Base-by-base conservation (phyloP, 345 rosid genomes). In the Melaleuca quinquenervia region DNA sequence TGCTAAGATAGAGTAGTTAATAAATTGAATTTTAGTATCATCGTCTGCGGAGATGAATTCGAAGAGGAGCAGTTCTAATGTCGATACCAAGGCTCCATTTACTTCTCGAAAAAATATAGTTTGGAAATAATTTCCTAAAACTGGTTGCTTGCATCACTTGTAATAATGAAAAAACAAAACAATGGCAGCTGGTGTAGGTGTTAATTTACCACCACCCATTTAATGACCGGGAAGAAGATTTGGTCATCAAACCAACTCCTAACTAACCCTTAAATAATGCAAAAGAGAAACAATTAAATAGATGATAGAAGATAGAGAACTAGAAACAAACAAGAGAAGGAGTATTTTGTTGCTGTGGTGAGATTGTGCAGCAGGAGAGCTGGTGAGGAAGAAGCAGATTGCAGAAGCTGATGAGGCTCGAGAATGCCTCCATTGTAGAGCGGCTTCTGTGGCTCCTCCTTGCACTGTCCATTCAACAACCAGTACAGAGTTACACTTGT, bases 401-500 rank as follows among this genome's bases (percentile, higher is more conserved):
- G 50, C 27, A 52, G 62, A 6, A 15, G 45, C 36, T 56, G 41
- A 22, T 52, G n/a, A 78, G 26, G 88, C 83, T 88, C 90, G 14
- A 97, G 91, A 32, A 95, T 91, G 70, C 99, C 99, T 91, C 98
- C 98, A 84, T 87, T 86, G 90, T 95, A 94, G 0, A 96, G 94
- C 29, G 98, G 91, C 75, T 86, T 76, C 89, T 94, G 96, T 70
- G 98, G 94, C 56, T 82, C 84, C 48, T 51, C 85, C 91, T 90
- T 93, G 82, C 98, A 96, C 98, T 96, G 96, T 86, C 84, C 56
- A 84, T 86, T 58, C 78, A 80, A 51, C 49, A 87, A 80, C 20
- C 78, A 48, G 58, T 9, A 16, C 64, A 84, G 26, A 22, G 60
- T 55, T 55, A 55, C 60, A 9, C 12, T 55, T 22, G n/a, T 41